phyloP scores from a whole-genome alignment of 345 rosid species.

The Balakata baccata region DNA sequence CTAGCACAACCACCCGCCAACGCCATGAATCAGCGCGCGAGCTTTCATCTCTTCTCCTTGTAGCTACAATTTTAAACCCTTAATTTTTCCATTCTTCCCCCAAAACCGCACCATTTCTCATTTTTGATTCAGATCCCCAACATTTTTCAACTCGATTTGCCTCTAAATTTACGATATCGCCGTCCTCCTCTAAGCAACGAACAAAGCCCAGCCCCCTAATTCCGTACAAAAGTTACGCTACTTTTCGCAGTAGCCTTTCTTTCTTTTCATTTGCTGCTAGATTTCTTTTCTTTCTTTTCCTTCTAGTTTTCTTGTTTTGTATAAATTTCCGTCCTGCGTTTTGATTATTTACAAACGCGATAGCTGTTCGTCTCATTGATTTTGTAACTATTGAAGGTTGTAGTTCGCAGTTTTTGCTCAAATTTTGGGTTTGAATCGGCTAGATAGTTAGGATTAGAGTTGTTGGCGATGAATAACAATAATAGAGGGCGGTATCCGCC shows the following conservation, averaged over 20 bases:
- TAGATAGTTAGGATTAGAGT: constrained; percentile 35
- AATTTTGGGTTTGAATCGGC: constrained; percentile 12
- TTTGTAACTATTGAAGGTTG: constrained; percentile 10
- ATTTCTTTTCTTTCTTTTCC: background rate
- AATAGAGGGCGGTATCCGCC: constrained; percentile 56
- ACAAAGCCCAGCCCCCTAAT: background rate
- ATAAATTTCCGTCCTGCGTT: background rate
- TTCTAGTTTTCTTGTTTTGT: background rate
- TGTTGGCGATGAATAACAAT: constrained; percentile 47
- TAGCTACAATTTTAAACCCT: background rate
- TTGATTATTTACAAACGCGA: background rate
- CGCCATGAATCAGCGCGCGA: background rate
- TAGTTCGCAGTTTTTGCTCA: constrained; percentile 22
- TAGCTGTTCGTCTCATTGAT: constrained; percentile 6
- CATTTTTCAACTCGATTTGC: constrained; percentile 17
- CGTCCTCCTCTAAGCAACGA: background rate
- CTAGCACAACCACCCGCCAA: background rate
- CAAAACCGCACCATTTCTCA: background rate
- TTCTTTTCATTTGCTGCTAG: background rate
- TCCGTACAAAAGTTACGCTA: background rate
- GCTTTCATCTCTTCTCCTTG: background rate
- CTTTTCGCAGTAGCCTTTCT: background rate
- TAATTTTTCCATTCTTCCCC: background rate
- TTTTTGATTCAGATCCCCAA: constrained; percentile 31
- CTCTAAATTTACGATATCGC: constrained; percentile 29